These are phyloP conservation scores for Paramecium caudatum DNA, from an alignment of 73 alveolate genomes.

Conservation along the genomic window DNA sequence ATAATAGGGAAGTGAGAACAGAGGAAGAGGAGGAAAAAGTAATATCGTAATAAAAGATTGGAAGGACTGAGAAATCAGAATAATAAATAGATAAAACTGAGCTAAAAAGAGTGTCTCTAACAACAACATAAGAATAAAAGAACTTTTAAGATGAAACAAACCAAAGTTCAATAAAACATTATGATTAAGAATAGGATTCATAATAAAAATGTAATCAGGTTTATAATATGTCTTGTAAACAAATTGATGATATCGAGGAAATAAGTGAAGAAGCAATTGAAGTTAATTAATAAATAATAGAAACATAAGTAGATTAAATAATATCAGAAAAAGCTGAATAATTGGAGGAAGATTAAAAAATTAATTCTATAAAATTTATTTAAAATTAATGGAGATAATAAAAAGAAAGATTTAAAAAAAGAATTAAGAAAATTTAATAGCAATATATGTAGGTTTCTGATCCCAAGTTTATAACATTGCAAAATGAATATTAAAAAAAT, in stretches of 20 bases:
- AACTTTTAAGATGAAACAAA: not conserved
- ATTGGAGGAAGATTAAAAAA: not conserved
- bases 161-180: not conserved
- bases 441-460: not conserved
- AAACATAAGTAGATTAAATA: not conserved
- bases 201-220: not conserved
- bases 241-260: slow-evolving; percentile 34
- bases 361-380: not conserved
- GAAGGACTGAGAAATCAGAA: not conserved
- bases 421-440: not conserved
- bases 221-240: not conserved
- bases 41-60: too few relatives aligned
- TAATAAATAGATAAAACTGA: not conserved
- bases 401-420: not conserved
- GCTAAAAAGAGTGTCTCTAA: not conserved
- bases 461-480: not conserved
- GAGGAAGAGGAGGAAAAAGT: slow-evolving; percentile 26
- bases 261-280: slow-evolving; percentile 5
- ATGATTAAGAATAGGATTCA: slow-evolving; percentile 9
- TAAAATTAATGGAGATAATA: not conserved
- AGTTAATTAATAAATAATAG: not conserved
- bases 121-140: not conserved
- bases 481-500: not conserved
- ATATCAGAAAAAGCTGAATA: not conserved
- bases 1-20: slow-evolving; percentile 11